Percentiles rank a stretch among this genome's conserved stretches.
These are phyloP conservation scores for Eimeria necatrix DNA, from an alignment of 169 alveolate species.

Conservation along the genomic window DNA sequence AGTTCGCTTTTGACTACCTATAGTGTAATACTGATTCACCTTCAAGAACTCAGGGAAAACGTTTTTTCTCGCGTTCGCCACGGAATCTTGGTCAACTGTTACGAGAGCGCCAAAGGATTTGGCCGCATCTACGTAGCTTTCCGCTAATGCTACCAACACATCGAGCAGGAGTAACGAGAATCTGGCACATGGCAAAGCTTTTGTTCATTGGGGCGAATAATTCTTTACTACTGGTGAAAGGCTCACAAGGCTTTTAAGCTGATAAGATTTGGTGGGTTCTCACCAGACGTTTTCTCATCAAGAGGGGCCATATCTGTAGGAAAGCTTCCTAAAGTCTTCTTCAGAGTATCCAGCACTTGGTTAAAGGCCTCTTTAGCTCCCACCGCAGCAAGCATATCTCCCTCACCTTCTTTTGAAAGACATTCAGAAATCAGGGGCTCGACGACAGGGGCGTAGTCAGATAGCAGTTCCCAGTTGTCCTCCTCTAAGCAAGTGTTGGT, in stretches of 20 bases:
- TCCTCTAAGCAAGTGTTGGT: constrained; percentile 35
- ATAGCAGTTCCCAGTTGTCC: constrained; percentile 57
- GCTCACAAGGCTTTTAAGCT: not conserved
- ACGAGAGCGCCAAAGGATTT: constrained; percentile 43
- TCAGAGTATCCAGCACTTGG: constrained; percentile 30
- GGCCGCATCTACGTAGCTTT: constrained; percentile 31
- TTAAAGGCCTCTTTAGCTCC: constrained; percentile 38
- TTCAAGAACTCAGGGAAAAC: constrained; percentile 61
- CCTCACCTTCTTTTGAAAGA: constrained; percentile 54
- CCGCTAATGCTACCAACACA: constrained; percentile 58
- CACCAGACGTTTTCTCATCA: constrained; percentile 52
- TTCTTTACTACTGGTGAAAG: not conserved
- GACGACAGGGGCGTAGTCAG: constrained; percentile 51
- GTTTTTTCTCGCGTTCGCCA: constrained; percentile 1
- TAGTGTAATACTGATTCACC: not conserved
- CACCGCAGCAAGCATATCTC: constrained; percentile 60
- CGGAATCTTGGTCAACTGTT: constrained; percentile 43
- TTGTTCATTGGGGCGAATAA: not conserved
- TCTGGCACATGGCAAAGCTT: not conserved
- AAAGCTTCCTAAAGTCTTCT: constrained; percentile 20
- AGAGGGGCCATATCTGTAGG: constrained; percentile 18
- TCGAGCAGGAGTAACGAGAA: not conserved
- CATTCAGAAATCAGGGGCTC: constrained; percentile 60
- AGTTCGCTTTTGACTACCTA: not conserved
- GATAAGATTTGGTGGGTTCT: not conserved